Evolutionary conservation across 192 early-diverging fungal genomes (phyloP), one percentile per base, ranked within the genome.

Genomic region (Coemansia sp.): DNA sequence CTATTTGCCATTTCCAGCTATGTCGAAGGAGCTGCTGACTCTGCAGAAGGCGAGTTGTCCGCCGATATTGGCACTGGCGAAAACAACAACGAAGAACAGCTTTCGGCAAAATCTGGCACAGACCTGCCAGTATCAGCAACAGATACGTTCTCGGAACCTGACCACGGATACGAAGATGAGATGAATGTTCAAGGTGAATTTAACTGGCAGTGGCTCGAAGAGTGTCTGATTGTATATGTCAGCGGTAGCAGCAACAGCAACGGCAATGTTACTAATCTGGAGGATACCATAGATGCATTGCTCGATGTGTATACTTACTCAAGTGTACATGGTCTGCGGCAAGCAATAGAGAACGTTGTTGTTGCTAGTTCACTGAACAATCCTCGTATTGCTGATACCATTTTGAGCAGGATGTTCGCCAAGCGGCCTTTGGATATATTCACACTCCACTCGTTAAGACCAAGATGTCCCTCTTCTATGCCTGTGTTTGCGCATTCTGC

Each of bases 301-400:
- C 63, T 77, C 7, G 80, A 83, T n/a, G 70, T 77, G 12, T 83
- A 83, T n/a, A 77, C 75, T 5, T 67, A 66, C 43, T 58, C 61
- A 5, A 78, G 80, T 51, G 41, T 68, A 9, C 61, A 34, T n/a
- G 51, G 61, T 22, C 51, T 83, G 60, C 80, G 80, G 4, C 51
- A 61, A 32, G 61, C 75, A 17, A 72, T 83, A 5, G 66, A 71
- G n/a, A 71, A 66, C 5, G 69, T 72, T 3, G 20, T 72, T 0
- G 54, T 61, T 1, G 68, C 71, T 17, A 70, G 45, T 48, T 79
- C 68, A 5, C 33, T 70, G 14, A 59, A 67, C 38, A n/a, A 59
- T 56, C 8, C 72, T 53, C 48, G 43, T 11, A 54, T 71, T 9
- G 38, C 62, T 32, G 43, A 18, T 4, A 52, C 39, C 2, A 51